phyloP scores from a whole-genome alignment of 768 basidiomycete species.

The Russula griseocarnosa region DNA sequence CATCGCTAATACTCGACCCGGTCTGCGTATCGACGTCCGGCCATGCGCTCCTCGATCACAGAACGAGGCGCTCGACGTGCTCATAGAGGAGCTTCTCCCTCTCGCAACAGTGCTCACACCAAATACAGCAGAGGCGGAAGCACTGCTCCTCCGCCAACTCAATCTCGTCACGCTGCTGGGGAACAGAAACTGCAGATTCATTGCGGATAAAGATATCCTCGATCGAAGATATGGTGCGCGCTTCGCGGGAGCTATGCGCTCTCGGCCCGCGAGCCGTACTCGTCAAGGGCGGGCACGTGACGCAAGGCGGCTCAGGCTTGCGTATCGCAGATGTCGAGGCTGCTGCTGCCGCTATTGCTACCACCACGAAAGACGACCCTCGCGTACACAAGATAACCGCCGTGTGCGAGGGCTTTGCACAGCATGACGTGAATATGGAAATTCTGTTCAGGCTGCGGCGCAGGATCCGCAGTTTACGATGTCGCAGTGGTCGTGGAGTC shows the following conservation, averaged over 20 bases:
- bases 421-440: slow-evolving; percentile 57
- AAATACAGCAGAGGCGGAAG: slow-evolving; percentile 73
- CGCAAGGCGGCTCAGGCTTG: slow-evolving; percentile 32
- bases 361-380: background rate
- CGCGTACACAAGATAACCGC: background rate
- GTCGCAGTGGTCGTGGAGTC: slow-evolving; percentile 57
- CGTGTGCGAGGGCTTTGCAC: slow-evolving; percentile 17
- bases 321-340: slow-evolving; percentile 44
- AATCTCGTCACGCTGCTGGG: background rate
- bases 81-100: slow-evolving; percentile 66
- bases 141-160: slow-evolving; percentile 50
- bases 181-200: background rate
- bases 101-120: slow-evolving; percentile 74
- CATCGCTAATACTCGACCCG: slow-evolving; percentile 76
- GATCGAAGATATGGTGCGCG: slow-evolving; percentile 58
- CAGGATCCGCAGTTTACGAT: slow-evolving; percentile 25
- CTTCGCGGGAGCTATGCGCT: slow-evolving; percentile 46
- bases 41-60: slow-evolving; percentile 61
- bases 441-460: slow-evolving; percentile 43
- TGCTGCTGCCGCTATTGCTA: background rate
- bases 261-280: slow-evolving; percentile 58
- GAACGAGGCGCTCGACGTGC: slow-evolving; percentile 54
- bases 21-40: slow-evolving; percentile 91
- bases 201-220: slow-evolving; percentile 36
- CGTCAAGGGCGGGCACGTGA: slow-evolving; percentile 83